Evolutionary conservation across 805 yeast genomes (phyloP), one percentile per base, ranked within the genome.

Genomic region (Candida anglica): DNA sequence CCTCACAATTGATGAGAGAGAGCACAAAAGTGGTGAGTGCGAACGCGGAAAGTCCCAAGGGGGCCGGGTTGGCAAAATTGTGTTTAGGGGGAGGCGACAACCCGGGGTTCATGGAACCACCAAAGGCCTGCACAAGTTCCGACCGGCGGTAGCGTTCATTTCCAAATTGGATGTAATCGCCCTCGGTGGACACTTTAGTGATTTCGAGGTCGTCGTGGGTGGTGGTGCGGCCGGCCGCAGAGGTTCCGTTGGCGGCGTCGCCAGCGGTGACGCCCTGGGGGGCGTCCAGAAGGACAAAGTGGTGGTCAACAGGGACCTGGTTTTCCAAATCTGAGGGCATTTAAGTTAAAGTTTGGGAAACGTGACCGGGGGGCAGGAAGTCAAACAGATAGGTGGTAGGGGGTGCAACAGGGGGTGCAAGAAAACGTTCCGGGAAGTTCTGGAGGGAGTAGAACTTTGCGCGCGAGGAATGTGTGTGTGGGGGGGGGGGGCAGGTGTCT

Each of bases 71-170:
- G 38, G 81, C 89, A 61, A 62, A 53, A 40, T 58, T 42, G 41
- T 60, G 52, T 37, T 61, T 59, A 15, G 70, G 68, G 11, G 71
- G 66, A 17, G 72, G 72, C 14, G 66, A 44, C 43, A 63, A 58
- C 37, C 71, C 91, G 16, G 93, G 86, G 44, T 79, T 79, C 53
- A 84, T 63, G 14, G 83, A 71, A 79, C 96, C 96, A 57, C 95
- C 96, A 43, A 83, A 83, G 2, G 91, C 91, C 17, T 58, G 58
- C 33, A 66, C 60, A 37, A 83, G 65, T 32, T 83, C 89, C 33
- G 68, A 56, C 46, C 71, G 75, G 36, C 76, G 66, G 41, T 81
- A 86, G 55, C 74, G 79, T 41, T 81, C 79, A 47, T 78, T 71
- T 3, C 95, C 96, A 43, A 86, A 74, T 42, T 67, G 76, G 37